Conservation (phyloP, 176 grass and related monocot genomes). For the Oryza nivara region DNA sequence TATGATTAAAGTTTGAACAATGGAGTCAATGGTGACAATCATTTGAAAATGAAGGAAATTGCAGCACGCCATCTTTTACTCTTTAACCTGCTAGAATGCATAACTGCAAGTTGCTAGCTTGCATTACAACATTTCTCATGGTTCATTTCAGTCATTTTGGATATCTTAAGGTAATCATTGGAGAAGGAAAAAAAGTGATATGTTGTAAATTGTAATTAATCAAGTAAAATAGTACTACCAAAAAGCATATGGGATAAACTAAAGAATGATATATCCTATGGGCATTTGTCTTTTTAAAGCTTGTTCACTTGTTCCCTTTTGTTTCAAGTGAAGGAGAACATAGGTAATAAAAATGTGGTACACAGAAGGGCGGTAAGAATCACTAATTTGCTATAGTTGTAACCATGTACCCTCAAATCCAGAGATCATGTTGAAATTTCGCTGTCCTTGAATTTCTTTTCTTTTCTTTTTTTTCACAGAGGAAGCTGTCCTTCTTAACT, state of each 20-base stretch:
- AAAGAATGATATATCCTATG: slow-evolving; percentile 27
- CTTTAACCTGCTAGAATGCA: background rate
- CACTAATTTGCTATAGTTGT: background rate
- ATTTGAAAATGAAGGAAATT: background rate
- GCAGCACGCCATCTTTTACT: background rate
- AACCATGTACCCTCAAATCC: slow-evolving; percentile 2
- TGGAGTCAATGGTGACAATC: background rate
- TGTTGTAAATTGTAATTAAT: background rate
- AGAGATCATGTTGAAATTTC: background rate
- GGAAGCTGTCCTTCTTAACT: background rate
- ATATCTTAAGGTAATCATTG: background rate
- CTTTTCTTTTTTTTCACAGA: too few relatives aligned
- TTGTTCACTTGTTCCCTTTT: slow-evolving; percentile 13
- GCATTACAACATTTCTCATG: background rate
- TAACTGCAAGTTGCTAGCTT: background rate
- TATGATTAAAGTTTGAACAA: background rate
- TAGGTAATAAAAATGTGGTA: background rate
- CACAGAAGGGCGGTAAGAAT: slow-evolving; percentile 1
- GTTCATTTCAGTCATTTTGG: slow-evolving; percentile 6
- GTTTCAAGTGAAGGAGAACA: slow-evolving; percentile 11
- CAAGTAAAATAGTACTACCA: background rate
- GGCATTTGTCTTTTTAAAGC: background rate
- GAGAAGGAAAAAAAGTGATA: background rate
- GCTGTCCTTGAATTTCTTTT: background rate
- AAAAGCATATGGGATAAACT: slow-evolving; percentile 15